These are phyloP conservation scores for Chlorella sp. DNA, from an alignment of 139 green algal species.

Conservation along the genomic window DNA sequence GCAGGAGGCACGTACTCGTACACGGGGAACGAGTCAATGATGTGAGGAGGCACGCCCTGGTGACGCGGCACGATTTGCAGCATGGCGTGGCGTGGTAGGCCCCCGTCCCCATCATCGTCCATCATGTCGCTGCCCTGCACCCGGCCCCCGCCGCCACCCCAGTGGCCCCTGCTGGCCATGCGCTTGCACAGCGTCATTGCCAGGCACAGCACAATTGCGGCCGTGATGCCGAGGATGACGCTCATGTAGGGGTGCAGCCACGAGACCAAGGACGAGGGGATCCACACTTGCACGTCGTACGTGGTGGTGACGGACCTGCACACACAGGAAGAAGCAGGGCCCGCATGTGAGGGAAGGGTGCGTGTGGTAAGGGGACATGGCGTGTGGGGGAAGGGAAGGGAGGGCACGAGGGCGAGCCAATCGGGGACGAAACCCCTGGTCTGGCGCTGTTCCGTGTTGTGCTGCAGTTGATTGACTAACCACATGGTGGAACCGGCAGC, in stretches of 20 bases:
- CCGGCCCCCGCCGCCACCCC: background rate
- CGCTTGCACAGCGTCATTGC: constrained; percentile 42
- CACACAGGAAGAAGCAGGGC: too few species aligned
- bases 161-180: constrained; percentile 10
- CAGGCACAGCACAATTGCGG: constrained; percentile 44
- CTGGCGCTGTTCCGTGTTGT: too few species aligned
- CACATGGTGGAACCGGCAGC: too few species aligned
- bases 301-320: constrained; percentile 7
- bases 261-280: background rate
- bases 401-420: too few species aligned
- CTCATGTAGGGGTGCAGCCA: constrained; percentile 57
- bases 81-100: background rate
- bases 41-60: constrained; percentile 17
- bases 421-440: too few species aligned
- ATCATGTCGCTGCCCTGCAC: background rate
- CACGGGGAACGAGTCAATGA: constrained; percentile 29
- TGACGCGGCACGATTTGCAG: constrained; percentile 7
- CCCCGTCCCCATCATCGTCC: background rate
- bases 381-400: too few species aligned
- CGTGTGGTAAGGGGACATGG: too few species aligned
- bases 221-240: constrained; percentile 48
- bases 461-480: too few species aligned
- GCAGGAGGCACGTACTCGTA: constrained; percentile 17
- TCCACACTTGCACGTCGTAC: constrained; percentile 15
- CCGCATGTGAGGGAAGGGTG: too few species aligned